phyloP scores from a whole-genome alignment of 495 filamentous ascomycete genomes.

The Annulohypoxylon nitens region DNA sequence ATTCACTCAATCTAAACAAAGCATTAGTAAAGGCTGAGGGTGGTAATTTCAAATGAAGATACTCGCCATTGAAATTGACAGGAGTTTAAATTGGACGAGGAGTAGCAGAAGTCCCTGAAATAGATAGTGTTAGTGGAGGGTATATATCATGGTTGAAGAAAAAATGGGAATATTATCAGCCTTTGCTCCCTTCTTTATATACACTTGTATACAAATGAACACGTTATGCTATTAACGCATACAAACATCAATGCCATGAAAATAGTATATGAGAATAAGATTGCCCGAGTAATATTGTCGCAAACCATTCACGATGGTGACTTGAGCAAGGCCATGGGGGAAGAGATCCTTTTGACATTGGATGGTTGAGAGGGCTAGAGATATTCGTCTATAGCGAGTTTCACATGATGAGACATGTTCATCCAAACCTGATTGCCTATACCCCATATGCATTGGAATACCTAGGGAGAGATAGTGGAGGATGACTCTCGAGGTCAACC shows the following conservation, averaged over 20 bases:
- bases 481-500: not conserved
- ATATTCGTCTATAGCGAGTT: not conserved
- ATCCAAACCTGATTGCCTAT: not conserved
- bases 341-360: not conserved
- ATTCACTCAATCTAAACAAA: not conserved
- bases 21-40: not conserved
- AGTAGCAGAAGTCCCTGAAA: not conserved
- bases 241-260: not conserved
- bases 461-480: not conserved
- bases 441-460: no score
- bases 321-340: not conserved
- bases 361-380: no score
- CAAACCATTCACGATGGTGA: not conserved
- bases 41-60: not conserved
- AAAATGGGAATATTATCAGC: not conserved
- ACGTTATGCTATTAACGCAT: not conserved
- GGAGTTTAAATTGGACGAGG: not conserved
- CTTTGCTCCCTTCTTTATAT: not conserved
- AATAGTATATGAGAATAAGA: not conserved
- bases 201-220: slow-evolving; percentile 13
- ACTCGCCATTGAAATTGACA: not conserved
- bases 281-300: not conserved
- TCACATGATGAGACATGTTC: not conserved
- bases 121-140: not conserved
- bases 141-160: not conserved